Base-by-base conservation (phyloP, 768 basidiomycete species). In the Suillus tomentosus region DNA sequence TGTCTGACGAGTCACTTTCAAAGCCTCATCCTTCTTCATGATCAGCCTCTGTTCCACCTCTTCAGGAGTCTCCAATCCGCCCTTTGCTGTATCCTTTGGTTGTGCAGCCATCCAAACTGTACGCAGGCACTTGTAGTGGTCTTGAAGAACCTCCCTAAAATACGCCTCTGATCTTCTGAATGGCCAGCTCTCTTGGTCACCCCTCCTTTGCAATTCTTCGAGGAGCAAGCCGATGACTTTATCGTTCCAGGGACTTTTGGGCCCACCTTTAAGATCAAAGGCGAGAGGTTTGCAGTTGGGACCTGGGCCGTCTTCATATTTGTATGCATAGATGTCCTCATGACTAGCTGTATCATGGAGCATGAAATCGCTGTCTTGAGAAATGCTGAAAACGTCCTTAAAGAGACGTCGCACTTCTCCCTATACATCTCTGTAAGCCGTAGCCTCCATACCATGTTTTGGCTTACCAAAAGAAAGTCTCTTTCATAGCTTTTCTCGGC, bases 301-400 rank as follows among this genome's bases (percentile, higher is more conserved):
- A 47, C 51, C 47, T 24, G 61, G 63, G 10, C 64, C 63, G 36
- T 64, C 63, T 45, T 66, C 45, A 4, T 66, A 56, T 40, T 64
- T 19, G 27, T 64, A 68, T 3, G 42, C 57, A 24, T 60, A 53
- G 6, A 66, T 59, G 24, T 67, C 63, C 6, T 48, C 48, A 5
- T 10, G 31, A 13, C 34, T 11, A 2, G 63, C 63, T 3, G 54
- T 24, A 1, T 60, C 1, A 36, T 67, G 61, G 0, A n/a, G 34
- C 1, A 66, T 63, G 36, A 68, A 61, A 51, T 67, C 37, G 2
- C 24, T 3, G 5, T 68, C 63, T 19, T 68, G 65, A 10, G 54
- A 34, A 27, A 64, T 66, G 4, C 50, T 43, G 1, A 66, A 48
- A 40, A 3, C 48, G 15, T 66, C 67, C 27, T 68, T 68, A 53